Evolutionary conservation across 768 basidiomycete genomes (phyloP), one percentile per base, ranked within the genome.

Genomic region (Collybia sp.): DNA sequence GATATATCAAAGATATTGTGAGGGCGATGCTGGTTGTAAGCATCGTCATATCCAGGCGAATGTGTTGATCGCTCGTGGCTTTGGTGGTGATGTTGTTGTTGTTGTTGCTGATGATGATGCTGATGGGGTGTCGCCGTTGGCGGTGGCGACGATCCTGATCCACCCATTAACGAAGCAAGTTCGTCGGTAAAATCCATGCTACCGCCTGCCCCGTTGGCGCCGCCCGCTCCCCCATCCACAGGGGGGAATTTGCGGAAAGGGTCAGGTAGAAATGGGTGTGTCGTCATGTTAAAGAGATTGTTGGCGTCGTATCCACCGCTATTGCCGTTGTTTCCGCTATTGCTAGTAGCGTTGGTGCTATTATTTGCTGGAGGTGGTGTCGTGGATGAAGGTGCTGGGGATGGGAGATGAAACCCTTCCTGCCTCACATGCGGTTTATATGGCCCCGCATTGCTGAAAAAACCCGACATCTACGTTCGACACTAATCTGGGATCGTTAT

Each of bases 1-100:
- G 79, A 77, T 56, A 82, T 75, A 62, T 83, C 82, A 34, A 82
- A 83, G 56, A 83, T 78, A 64, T 78, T 75, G 68, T 80, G 80
- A 0, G 62, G 43, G 1, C 50, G 55, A 19, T 55, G 56, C 19
- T 57, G 54, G 31, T 49, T 54, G 47, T 25, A 25, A 4, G 25
- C 25, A 25, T 25, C 25, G 8, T 25, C 25, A 30, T 54, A 48
- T 45, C 54, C 54, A 17, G 51, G 53, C 9, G 50, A 54, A 30
- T 50, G 55, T 44, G 51, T 42, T 50, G 49, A 43, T 42, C 57
- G 61, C 46, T 60, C 58, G 37, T 56, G 31, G 11, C 43, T 32
- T 25, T 44, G 42, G 37, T 46, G 31, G 39, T 50, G 43, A 20
- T 39, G 33, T 49, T 46, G 42, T 43, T 49, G 40, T 48, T 45